Base-by-base conservation (phyloP, 441 rosid genomes). In the Macaranga tanarius region DNA sequence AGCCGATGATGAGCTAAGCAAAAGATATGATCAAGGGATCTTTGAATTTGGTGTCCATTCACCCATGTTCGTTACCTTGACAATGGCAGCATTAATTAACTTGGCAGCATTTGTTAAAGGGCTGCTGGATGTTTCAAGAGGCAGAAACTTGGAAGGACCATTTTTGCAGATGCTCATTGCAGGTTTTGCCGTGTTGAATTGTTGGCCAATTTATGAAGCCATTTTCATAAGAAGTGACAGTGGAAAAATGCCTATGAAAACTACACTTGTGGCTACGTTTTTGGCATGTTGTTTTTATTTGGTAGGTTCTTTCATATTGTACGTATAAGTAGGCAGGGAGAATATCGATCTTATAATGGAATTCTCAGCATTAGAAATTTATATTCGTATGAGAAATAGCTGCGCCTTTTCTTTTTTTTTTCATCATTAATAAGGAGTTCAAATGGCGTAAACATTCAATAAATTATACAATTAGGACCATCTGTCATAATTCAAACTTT, bases 21-120 rank as follows among this genome's bases (percentile, higher is more conserved):
- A 86, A 63, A 73, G 85, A 82, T 90, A 89, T 15, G 87, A 76
- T 34, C 77, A 76, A 74, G 96, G 86, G 25, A 54, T 77, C 0
- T 89, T 87, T n/a, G 90, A 90, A 52, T 89, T 89, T 51, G 87
- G 94, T 22, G 77, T 78, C 4, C 60, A 83, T 60, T 87, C 96
- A 0, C 77, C 87, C 0, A 81, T 92, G 84, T 87, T 90, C 65
- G 83, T 86, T 42, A 62, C 85, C n/a, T 50, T 82, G 15, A 73
- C 84, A 5, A 56, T 48, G 67, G 86, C 81, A 0, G 91, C 95
- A 0, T 58, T 82, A 9, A 10, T 88, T 66, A 92, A 87, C 71
- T 75, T 87, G 4, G 7, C 74, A 22, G 80, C 91, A 11, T 45
- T 91, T 1, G 11, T 75, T 0, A 25, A 64, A 26, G 93, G 90